These are phyloP conservation scores for Teratosphaeria epicoccoides DNA, from an alignment of 2,329 filamentous ascomycete species.

Conservation along the genomic window DNA sequence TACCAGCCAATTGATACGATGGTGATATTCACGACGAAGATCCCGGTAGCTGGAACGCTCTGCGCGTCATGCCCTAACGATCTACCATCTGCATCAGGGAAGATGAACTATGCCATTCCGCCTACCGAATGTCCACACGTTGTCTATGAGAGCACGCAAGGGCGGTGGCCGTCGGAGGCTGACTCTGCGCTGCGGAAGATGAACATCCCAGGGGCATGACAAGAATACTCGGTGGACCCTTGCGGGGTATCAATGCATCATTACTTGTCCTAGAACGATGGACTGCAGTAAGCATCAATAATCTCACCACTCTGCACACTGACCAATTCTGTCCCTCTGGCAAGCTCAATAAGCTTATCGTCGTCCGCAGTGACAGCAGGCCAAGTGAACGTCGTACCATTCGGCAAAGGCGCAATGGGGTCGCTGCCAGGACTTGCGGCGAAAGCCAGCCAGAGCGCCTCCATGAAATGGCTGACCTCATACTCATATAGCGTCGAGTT, in stretches of 20 bases:
- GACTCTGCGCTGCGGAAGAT: neutral
- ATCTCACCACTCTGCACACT: neutral
- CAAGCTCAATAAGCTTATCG: slow-evolving; percentile 1
- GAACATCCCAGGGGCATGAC: no score
- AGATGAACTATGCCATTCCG: neutral
- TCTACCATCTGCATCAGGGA: neutral
- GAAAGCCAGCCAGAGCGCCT: slow-evolving; percentile 13
- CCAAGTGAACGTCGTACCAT: neutral
- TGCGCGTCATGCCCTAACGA: neutral
- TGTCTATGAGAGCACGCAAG: neutral
- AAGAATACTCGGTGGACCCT: no score
- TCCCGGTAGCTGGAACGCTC: neutral
- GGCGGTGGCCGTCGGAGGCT: neutral
- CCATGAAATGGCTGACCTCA: slow-evolving; percentile 25
- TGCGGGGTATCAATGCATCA: neutral
- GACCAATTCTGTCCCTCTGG: neutral
- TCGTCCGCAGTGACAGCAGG: neutral
- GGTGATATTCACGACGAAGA: neutral
- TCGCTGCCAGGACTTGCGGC: neutral
- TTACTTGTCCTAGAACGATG: neutral
- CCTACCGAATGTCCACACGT: neutral
- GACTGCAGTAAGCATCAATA: slow-evolving; percentile 1
- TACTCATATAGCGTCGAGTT: slow-evolving; percentile 13
- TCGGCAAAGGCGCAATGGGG: neutral
- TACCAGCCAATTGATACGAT: neutral